Evolutionary conservation across 257 asterid species (phyloP).

Genomic region (Nyctanthes arbortristis): DNA sequence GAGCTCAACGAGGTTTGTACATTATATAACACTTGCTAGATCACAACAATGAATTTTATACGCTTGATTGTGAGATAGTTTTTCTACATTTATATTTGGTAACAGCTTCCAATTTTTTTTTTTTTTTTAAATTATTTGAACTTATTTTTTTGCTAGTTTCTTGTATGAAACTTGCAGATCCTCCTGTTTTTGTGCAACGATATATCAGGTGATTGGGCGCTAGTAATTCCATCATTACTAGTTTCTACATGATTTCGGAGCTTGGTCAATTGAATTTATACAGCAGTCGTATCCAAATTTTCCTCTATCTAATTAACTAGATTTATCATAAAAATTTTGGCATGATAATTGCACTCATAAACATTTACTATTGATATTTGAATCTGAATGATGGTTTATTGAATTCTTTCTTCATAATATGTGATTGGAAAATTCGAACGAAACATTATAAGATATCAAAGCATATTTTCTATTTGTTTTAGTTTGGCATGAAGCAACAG

Average conservation of each 20-base stretch:
- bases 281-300: neutral
- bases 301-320: neutral
- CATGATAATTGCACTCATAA: neutral
- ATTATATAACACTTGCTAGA: neutral
- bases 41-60: conserved; percentile 9
- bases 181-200: conserved; percentile 6
- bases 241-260: neutral
- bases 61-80: conserved; percentile 8
- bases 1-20: conserved; percentile 72
- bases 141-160: conserved; percentile 12
- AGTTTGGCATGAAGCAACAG: neutral
- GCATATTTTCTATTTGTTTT: neutral
- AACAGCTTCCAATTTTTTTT: neutral
- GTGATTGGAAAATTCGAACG: neutral
- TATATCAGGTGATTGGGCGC: conserved; percentile 7
- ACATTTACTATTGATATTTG: neutral
- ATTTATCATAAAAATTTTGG: neutral
- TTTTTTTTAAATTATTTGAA: conserved; percentile 4
- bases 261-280: neutral
- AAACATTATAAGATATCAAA: neutral
- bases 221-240: neutral
- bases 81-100: neutral
- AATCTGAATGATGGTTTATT: neutral
- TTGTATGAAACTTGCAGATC: neutral
- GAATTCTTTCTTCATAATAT: neutral